Evolutionary conservation across 441 rosid species (phyloP), one percentile per base, ranked within the genome.

Genomic region (Iberis amara): DNA sequence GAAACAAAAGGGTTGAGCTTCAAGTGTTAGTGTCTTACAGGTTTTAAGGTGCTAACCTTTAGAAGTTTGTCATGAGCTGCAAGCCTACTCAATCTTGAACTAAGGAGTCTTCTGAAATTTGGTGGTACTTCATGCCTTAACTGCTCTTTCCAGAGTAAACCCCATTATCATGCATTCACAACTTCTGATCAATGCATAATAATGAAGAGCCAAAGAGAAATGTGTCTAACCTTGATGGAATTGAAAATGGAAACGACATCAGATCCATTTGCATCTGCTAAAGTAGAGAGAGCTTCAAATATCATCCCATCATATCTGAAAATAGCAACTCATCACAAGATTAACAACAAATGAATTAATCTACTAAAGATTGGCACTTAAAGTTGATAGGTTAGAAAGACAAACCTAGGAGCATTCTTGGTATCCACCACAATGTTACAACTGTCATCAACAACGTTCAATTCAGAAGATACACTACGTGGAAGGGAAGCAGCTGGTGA

Each of bases 81-180:
- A 59, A 87, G 86, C 70, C 88, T 79, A 68, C 86, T 78, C 71
- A 87, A 67, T 71, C 79, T 84, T 65, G 89, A 65, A 65, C 82
- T 68, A 49, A 83, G 68, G 55, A 50, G 50, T 76, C 82, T 78
- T 77, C 88, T 84, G 56, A 87, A 87, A 57, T 79, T 84, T 55
- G 63, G 71, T 13, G 83, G 87, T 52, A 70, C 80, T 44, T 67
- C 71, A 45, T 75, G 78, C 69, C 79, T 77, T 61, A 74, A 72
- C 96, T 83, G 92, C 77, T 62, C 50, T 53, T 58, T 48, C 64
- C 53, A 68, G 40, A 46, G 21, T 39, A 62, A 44, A 46, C 3
- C n/a, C 62, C 36, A 51, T 27, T 33, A 24, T 52, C 24, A 40
- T 28, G 21, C 14, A 54, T 40, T 40, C 35, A 35, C 46, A 11